phyloP scores from a whole-genome alignment of 2,329 filamentous ascomycete genomes.

The Neoscytalidium dimidiatum region DNA sequence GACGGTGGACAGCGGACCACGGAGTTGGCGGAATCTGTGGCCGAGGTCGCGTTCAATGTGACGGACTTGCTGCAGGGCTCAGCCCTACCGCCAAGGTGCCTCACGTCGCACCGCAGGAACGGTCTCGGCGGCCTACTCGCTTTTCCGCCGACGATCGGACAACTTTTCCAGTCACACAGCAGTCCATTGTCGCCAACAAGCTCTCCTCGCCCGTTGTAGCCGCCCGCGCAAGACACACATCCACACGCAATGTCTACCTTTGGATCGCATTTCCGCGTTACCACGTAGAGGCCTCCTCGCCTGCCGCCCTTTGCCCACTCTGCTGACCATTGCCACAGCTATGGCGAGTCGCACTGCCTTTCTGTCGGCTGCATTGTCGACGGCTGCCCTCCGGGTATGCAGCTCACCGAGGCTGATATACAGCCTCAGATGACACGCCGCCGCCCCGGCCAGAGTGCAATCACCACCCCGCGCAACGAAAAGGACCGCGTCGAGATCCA shows the following conservation, averaged over 20 bases:
- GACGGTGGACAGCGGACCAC: too few species aligned
- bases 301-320: not conserved
- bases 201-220: not conserved
- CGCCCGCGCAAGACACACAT: not conserved
- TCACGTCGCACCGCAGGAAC: slow-evolving; percentile 2
- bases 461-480: slow-evolving; percentile 91
- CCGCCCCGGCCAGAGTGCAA: slow-evolving; percentile 82
- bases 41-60: too few species aligned
- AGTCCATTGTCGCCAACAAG: not conserved
- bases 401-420: slow-evolving; percentile 82
- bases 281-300: too few species aligned
- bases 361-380: slow-evolving; percentile 95
- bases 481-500: slow-evolving; percentile 91
- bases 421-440: slow-evolving; percentile 93
- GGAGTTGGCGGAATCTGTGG: too few species aligned
- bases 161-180: slow-evolving; percentile 15
- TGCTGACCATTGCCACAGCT: slow-evolving; percentile 47
- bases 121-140: not conserved
- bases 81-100: not conserved
- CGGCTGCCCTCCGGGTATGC: slow-evolving; percentile 83
- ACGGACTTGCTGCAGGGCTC: not conserved
- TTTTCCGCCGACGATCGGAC: slow-evolving; percentile 15
- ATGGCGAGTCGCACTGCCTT: slow-evolving; percentile 87
- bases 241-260: slow-evolving; percentile 74
- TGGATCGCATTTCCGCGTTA: slow-evolving; percentile 78